Percentiles rank a stretch among this genome's conserved stretches.
Evolutionary conservation across 2,329 filamentous ascomycete species (phyloP).

Genomic region (Penicillium sp.): DNA sequence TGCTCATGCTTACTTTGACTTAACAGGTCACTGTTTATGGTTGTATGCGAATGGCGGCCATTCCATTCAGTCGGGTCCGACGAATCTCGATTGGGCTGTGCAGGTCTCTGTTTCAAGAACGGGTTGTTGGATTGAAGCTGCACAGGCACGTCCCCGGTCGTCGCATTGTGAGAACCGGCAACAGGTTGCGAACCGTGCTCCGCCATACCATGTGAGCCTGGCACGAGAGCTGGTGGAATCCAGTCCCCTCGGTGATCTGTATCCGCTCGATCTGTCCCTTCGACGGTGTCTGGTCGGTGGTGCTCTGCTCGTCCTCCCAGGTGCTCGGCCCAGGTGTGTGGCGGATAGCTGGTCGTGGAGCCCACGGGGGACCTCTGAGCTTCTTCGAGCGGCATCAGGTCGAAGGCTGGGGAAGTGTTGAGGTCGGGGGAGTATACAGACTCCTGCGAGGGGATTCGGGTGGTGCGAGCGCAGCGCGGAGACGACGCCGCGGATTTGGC

Average conservation of each 20-base stretch:
- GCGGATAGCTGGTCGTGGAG: conserved; percentile 26
- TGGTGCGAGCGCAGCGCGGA: conserved; percentile 28
- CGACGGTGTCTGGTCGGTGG: conserved; percentile 1
- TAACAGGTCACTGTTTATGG: conserved; percentile 30
- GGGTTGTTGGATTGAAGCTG: conserved; percentile 42
- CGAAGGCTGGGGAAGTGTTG: conserved; percentile 39
- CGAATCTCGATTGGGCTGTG: conserved; percentile 20
- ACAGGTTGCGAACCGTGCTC: conserved; percentile 23
- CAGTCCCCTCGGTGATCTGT: conserved; percentile 11
- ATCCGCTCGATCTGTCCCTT: conserved; percentile 8
- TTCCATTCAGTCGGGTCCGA: conserved; percentile 22
- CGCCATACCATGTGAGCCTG: conserved; percentile 23
- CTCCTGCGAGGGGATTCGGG: conserved; percentile 29
- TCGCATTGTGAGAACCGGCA: conserved; percentile 8
- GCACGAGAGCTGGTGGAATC: conserved; percentile 23
- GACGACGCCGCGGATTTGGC: conserved; percentile 28
- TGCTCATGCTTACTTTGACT: conserved; percentile 33
- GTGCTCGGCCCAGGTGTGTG: conserved; percentile 35
- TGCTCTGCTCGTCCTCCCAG: conserved; percentile 22
- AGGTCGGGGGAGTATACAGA: conserved; percentile 40
- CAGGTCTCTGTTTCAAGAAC: conserved; percentile 33
- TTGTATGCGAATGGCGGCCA: conserved; percentile 18
- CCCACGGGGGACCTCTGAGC: conserved; percentile 37
- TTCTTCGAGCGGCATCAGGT: conserved; percentile 39
- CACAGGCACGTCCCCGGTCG: conserved; percentile 26